These are phyloP conservation scores for Serendipita vermifera DNA, from an alignment of 768 basidiomycete species.

Conservation along the genomic window DNA sequence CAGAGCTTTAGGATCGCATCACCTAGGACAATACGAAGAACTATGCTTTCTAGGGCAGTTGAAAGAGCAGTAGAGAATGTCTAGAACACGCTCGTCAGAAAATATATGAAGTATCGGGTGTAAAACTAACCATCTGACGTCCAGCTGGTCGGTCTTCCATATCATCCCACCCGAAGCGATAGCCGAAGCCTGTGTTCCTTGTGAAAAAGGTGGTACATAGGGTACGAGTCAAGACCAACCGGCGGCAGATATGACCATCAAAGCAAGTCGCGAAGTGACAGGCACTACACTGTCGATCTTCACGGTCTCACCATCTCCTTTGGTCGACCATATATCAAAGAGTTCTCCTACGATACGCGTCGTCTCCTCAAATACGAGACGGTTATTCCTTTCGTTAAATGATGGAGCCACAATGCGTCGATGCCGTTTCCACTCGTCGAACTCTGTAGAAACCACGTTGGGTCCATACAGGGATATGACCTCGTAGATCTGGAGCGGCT, in stretches of 20 bases:
- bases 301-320: not conserved
- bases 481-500: not conserved
- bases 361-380: constrained; percentile 38
- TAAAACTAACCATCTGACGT: not conserved
- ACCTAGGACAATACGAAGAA: not conserved
- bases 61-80: not conserved
- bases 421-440: not conserved
- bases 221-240: not conserved
- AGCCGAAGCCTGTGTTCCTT: not conserved
- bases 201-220: not conserved
- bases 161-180: not conserved
- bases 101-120: not conserved
- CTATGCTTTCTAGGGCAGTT: not conserved
- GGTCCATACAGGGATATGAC: not conserved
- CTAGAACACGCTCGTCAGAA: not conserved
- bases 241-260: constrained; percentile 1
- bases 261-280: not conserved
- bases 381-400: constrained; percentile 23
- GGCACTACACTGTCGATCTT: not conserved
- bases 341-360: constrained; percentile 31
- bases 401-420: not conserved
- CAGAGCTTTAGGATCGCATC: not conserved
- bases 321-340: constrained; percentile 18
- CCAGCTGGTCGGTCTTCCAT: not conserved
- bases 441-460: constrained; percentile 6